Evolutionary conservation across 1,139 yeast genomes (phyloP), one percentile per base, ranked within the genome.

Genomic region (Saccharomyces pastorianus): DNA sequence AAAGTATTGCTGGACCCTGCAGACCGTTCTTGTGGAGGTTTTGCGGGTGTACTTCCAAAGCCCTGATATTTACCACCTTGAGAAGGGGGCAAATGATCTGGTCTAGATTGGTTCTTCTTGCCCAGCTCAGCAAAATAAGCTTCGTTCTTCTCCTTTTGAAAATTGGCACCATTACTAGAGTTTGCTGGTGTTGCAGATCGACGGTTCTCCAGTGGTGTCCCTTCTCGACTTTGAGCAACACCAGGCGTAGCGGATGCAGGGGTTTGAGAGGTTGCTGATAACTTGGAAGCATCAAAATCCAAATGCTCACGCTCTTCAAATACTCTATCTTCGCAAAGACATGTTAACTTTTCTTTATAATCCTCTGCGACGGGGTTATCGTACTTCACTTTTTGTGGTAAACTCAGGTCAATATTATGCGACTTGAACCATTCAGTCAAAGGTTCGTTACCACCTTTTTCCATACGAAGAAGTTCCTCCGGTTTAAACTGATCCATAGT

Each of bases 401-500:
- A 71, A 27, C 72, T 64, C 59, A 80, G 66, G 66, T 85, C 90
- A 41, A 91, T 71, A n/a, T 96, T 96, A 68, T 90, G 83, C 20
- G 77, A 73, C 51, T 76, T 77, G 67, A 91, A 85, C 68, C 84
- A 93, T 53, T 74, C 76, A 42, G 76, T 80, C 62, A 95, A 86
- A 46, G 82, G 80, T 58, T 83, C 88, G 68, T 93, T 93, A 27
- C 99, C 99, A 57, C 99, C 99, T 58, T 83, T 76, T 65, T 93
- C 96, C 99, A 95, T 91, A 61, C 95, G 77, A 59, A 83, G 76
- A 56, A 90, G 79, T 71, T 93, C 98, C 54, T 89, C 96, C 14
- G 90, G 85, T 71, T 90, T 90, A 77, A 95, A 95, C 73, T 90
- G 96, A 70, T 93, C 99, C 95, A 95, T 91, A 32, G 96, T 89